A percentile compares a stretch with the other conserved stretches of the same genome.
phyloP scores from a whole-genome alignment of 2,329 filamentous ascomycete species.

The Xylariaceae sp. region DNA sequence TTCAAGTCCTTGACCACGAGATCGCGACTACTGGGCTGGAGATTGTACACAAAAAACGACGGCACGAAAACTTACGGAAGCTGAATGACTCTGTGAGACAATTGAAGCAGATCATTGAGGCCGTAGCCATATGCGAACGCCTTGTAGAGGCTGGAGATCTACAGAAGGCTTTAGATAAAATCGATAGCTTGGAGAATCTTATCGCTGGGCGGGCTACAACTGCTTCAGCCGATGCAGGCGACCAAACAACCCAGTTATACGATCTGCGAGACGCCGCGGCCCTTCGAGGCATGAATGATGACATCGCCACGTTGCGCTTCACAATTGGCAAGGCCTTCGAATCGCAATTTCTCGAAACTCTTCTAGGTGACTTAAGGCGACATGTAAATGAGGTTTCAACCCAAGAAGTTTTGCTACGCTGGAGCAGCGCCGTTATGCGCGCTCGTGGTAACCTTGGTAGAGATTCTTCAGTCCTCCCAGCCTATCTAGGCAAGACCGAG shows the following conservation, averaged over 20 bases:
- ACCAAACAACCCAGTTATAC: slow-evolving; percentile 40
- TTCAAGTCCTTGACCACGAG: slow-evolving; percentile 76
- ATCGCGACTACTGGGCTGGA: slow-evolving; percentile 81
- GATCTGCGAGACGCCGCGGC: slow-evolving; percentile 75
- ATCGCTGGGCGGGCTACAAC: slow-evolving; percentile 64
- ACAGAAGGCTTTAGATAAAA: slow-evolving; percentile 69
- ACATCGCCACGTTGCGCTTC: slow-evolving; percentile 68
- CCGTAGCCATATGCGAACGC: slow-evolving; percentile 69
- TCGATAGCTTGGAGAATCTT: slow-evolving; percentile 72
- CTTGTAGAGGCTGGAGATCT: slow-evolving; percentile 79
- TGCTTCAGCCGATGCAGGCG: slow-evolving; percentile 24
- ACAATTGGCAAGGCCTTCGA: slow-evolving; percentile 87
- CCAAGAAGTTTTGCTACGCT: slow-evolving; percentile 72
- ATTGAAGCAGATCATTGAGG: slow-evolving; percentile 70
- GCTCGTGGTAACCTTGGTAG: slow-evolving; percentile 61
- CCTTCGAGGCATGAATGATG: slow-evolving; percentile 71
- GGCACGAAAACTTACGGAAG: slow-evolving; percentile 77
- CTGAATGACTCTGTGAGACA: slow-evolving; percentile 79
- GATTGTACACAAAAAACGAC: slow-evolving; percentile 74
- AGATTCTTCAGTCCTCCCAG: slow-evolving; percentile 64
- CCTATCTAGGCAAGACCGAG: slow-evolving; percentile 70
- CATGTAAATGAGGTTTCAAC: slow-evolving; percentile 70
- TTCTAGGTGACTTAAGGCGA: slow-evolving; percentile 73
- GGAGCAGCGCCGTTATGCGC: slow-evolving; percentile 72
- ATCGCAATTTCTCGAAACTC: slow-evolving; percentile 66